A percentile compares a stretch with the other conserved stretches of the same genome.
Conservation (phyloP, 2,329 filamentous ascomycete species). For the Epichloe sibirici region DNA sequence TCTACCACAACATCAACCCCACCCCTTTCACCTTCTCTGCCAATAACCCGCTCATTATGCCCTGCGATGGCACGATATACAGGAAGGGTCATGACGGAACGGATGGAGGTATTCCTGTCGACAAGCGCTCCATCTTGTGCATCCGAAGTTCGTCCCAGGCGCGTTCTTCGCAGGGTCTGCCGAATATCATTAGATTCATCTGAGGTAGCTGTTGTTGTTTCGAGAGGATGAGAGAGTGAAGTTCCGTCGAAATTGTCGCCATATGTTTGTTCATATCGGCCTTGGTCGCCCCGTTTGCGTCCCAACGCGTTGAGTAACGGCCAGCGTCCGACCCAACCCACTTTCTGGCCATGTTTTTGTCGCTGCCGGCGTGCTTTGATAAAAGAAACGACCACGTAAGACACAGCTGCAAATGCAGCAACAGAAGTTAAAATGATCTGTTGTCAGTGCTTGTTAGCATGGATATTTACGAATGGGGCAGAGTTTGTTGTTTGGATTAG, state of each 20-base stretch:
- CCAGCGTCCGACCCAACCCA: background rate
- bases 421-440: conserved; percentile 1
- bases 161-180: conserved; percentile 1
- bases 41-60: conserved; percentile 71
- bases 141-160: conserved; percentile 14
- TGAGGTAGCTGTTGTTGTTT: conserved; percentile 7
- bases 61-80: conserved; percentile 64
- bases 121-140: conserved; percentile 32
- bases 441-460: background rate
- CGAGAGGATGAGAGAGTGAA: conserved; percentile 15
- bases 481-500: background rate
- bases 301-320: conserved; percentile 1
- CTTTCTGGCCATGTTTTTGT: background rate
- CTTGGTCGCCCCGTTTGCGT: conserved; percentile 10
- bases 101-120: conserved; percentile 73
- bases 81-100: conserved; percentile 89
- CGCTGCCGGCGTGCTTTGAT: background rate
- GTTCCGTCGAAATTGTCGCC: conserved; percentile 15
- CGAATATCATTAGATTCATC: conserved; percentile 5
- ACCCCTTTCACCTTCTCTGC: conserved; percentile 77
- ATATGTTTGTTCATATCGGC: conserved; percentile 20
- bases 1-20: conserved; percentile 89
- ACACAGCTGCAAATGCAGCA: background rate
- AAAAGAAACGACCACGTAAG: background rate
- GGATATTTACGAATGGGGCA: background rate